Base-by-base conservation (phyloP, 768 basidiomycete species). In the Leccinum barrowsii region DNA sequence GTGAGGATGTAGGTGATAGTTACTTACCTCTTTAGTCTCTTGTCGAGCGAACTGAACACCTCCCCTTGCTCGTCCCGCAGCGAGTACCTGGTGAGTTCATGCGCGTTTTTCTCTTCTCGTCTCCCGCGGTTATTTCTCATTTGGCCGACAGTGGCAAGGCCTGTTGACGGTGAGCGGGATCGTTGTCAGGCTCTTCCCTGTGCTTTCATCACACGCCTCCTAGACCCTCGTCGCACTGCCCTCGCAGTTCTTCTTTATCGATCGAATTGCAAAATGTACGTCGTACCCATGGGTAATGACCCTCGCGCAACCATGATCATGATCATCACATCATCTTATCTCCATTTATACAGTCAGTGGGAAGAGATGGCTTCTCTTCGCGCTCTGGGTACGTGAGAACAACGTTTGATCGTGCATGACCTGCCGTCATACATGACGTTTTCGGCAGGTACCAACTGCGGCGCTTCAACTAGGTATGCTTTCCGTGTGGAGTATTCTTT, bases 201-300 rank as follows among this genome's bases (percentile, higher is more conserved):
- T 26, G n/a, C n/a, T 21, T 21, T 7, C 28, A 56, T 30, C 10
- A 0, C 3, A 8, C 17, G 0, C 13, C 12, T 7, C 6, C n/a
- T 35, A 65, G 64, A 44, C 21, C 2, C 37, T 67, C 13, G 62
- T 64, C 13, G 62, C 65, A 32, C 54, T 67, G 12, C 62, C 65
- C 8, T 54, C 65, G 0, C 64, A 65, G 24, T 32, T 65, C 8
- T 65, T 65, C 51, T 65, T 65, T 30, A 42, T 65, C 21, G 50
- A 60, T 30, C 65, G 65, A 2, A 65, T 65, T 28, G 52, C 56
- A 21, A 67, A 58, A 46, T 65, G 65, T 67, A 50, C 30, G 65
- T 56, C 40, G 8, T 57, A 7, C 22, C 28, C 52, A 49, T 44
- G 22, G 12, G 5, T 49, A n/a, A 26, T 54, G 44, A 54, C 54